Evolutionary conservation across 495 filamentous ascomycete species (phyloP), one percentile per base, ranked within the genome.

Genomic region (Lophiotrema nucula): DNA sequence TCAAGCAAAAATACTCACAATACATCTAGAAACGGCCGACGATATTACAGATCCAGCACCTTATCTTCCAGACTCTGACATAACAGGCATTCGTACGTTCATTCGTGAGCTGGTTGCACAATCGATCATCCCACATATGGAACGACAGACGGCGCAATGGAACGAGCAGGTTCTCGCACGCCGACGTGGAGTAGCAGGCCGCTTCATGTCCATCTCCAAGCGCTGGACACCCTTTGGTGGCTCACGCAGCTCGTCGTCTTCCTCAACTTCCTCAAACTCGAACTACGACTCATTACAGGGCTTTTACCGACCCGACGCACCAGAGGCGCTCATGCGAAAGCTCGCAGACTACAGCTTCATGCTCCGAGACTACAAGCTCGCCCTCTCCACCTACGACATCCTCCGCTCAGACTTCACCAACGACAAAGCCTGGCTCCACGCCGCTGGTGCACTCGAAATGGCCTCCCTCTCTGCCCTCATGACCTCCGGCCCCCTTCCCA

Each of bases 141-240:
- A 98, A 72, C 88, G 90, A 45, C 81, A 85, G 62, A 79, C 92
- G 8, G 85, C 90, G 22, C 80, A 88, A 2, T 98, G 93, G 93
- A 98, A 98, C 68, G 93, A 98, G 66, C 92, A 97, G 73, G 86
- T 97, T 6, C 91, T 90, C n/a, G 95, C 95, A 13, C 78, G 88
- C 43, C 77, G 93, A 38, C 83, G 89, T 50, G 95, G 95, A 27
- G 77, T 98, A 52, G 86, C 85, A 57, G 93, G 93, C 13, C 83
- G 90, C 2, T 90, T 98, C 68, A 87, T 95, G 74, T 92, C 86
- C n/a, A 76, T 97, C 56, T 95, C 89, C 0, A 92, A 92, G 71
- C 80, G 86, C 64, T 95, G 85, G 82, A 81, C 86, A 26, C 82
- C 86, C 13, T 96, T 97, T 67, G 88, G 90, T 35, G 72, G 73